Evolutionary conservation across 2,329 filamentous ascomycete genomes (phyloP).

Genomic region (Grosmannia serpens): DNA sequence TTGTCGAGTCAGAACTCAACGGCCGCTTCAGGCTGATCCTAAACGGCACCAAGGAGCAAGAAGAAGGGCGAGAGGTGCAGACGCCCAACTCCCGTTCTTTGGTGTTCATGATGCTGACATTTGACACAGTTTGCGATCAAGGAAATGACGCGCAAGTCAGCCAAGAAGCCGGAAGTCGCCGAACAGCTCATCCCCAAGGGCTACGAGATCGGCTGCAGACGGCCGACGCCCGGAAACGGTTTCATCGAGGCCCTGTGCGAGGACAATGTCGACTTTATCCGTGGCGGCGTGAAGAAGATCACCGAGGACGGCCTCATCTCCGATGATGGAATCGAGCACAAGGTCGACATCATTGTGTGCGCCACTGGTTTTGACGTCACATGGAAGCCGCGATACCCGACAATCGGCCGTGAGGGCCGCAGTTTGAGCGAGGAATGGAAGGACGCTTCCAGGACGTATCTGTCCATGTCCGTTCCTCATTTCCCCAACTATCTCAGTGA

Average conservation of each 20-base stretch:
- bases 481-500: slow-evolving; percentile 44
- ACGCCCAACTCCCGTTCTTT: background rate
- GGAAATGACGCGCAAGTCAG: slow-evolving; percentile 16
- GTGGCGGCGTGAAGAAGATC: slow-evolving; percentile 30
- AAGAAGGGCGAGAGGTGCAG: slow-evolving; percentile 4
- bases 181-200: slow-evolving; percentile 34
- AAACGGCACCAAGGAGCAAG: slow-evolving; percentile 5
- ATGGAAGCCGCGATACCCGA: slow-evolving; percentile 37
- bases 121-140: background rate
- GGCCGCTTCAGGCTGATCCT: slow-evolving; percentile 34
- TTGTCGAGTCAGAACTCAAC: slow-evolving; percentile 36
- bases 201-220: slow-evolving; percentile 30
- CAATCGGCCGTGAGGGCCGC: slow-evolving; percentile 29
- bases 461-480: slow-evolving; percentile 35
- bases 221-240: slow-evolving; percentile 37
- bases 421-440: slow-evolving; percentile 37
- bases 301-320: slow-evolving; percentile 35
- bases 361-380: slow-evolving; percentile 45
- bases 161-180: slow-evolving; percentile 14
- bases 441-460: slow-evolving; percentile 32
- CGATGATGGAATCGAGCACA: slow-evolving; percentile 30
- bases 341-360: slow-evolving; percentile 44
- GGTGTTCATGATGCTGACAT: background rate
- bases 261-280: slow-evolving; percentile 35
- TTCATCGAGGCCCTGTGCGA: slow-evolving; percentile 34